phyloP scores from a whole-genome alignment of 2,329 filamentous ascomycete genomes.

The Colletotrichum magnum region DNA sequence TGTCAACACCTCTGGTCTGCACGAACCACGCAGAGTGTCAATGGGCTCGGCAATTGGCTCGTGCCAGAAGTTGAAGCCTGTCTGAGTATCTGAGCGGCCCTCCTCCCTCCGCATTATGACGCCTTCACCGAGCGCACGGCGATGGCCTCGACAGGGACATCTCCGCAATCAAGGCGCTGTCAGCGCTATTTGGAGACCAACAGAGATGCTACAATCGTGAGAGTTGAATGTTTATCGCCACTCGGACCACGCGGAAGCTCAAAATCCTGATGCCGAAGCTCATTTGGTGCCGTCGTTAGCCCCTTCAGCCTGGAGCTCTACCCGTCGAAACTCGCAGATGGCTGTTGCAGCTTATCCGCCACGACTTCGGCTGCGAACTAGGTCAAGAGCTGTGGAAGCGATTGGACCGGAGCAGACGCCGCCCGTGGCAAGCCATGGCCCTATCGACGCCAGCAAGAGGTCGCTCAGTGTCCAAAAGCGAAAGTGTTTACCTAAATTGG shows the following conservation, averaged over 20 bases:
- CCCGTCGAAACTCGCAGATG: neutral
- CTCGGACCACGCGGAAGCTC: too few species aligned
- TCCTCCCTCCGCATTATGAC: neutral
- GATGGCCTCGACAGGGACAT: too few species aligned
- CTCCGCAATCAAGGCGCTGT: too few species aligned
- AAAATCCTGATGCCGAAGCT: neutral
- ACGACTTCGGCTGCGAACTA: neutral
- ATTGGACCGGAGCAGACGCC: conserved; percentile 16
- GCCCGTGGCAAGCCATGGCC: conserved; percentile 6
- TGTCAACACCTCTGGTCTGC: neutral
- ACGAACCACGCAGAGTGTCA: neutral
- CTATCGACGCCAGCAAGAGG: conserved; percentile 15
- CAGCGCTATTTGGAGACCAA: too few species aligned
- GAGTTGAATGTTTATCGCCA: too few species aligned
- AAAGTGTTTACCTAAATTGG: neutral
- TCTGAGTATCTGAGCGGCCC: neutral
- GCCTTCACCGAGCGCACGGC: neutral
- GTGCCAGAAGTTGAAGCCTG: neutral
- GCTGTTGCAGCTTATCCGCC: conserved; percentile 1
- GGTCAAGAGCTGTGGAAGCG: neutral
- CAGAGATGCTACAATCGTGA: too few species aligned
- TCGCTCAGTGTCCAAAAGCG: conserved; percentile 4
- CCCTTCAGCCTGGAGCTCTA: neutral
- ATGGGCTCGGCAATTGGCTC: neutral
- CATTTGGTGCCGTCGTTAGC: neutral